phyloP scores from a whole-genome alignment of 2,329 filamentous ascomycete species.

The Pestalotiopsis sp. region DNA sequence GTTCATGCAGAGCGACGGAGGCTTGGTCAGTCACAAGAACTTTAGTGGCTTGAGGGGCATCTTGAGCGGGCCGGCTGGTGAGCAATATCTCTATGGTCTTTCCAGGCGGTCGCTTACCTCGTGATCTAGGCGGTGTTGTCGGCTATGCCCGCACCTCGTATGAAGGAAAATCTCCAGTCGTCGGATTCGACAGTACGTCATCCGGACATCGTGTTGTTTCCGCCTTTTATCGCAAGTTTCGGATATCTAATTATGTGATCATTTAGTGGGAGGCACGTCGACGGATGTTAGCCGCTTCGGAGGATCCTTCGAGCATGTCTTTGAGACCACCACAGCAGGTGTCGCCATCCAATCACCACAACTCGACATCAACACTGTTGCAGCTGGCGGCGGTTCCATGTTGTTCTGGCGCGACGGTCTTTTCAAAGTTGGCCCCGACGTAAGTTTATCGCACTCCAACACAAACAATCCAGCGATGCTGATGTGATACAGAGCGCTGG shows the following conservation, averaged over 20 bases:
- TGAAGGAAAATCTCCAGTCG: conserved; percentile 40
- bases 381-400: conserved; percentile 72
- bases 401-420: conserved; percentile 73
- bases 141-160: conserved; percentile 61
- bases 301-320: conserved; percentile 47
- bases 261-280: conserved; percentile 57
- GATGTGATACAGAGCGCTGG: conserved; percentile 70
- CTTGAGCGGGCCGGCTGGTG: conserved; percentile 65
- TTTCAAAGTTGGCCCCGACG: conserved; percentile 72
- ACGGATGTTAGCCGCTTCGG: conserved; percentile 74
- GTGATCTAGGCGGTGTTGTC: conserved; percentile 57
- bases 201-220: neutral
- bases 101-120: neutral
- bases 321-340: conserved; percentile 79
- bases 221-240: neutral
- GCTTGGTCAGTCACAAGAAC: conserved; percentile 54
- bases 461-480: neutral
- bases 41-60: conserved; percentile 72
- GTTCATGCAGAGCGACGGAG: conserved; percentile 44
- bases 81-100: too few relatives aligned
- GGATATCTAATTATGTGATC: too few relatives aligned
- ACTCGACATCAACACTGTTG: conserved; percentile 80
- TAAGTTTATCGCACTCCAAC: neutral
- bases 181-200: conserved; percentile 67
- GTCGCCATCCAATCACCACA: conserved; percentile 78